These are phyloP conservation scores for Nigrospora sphaerica DNA, from an alignment of 2,329 filamentous ascomycete genomes.

Conservation along the genomic window DNA sequence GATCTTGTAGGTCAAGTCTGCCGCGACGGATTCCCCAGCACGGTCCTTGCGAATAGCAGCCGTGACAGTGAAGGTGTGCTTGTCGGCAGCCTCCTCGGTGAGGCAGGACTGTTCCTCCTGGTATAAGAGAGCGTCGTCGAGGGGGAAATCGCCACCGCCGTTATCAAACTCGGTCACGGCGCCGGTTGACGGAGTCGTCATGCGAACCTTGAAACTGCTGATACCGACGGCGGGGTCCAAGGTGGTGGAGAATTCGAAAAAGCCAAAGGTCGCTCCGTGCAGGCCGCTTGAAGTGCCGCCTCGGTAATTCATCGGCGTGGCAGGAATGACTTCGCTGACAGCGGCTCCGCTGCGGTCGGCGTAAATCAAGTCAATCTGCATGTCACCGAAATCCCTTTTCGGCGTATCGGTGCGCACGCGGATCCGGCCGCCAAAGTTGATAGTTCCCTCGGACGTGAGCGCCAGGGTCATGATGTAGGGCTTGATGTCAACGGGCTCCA, in stretches of 20 bases:
- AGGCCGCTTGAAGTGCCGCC: conserved; percentile 16
- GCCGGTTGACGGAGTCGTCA: conserved; percentile 15
- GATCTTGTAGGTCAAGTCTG: background rate
- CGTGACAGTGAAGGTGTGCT: conserved; percentile 1
- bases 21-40: background rate
- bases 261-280: conserved; percentile 18
- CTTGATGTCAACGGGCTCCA: conserved; percentile 22
- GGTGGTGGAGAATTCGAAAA: conserved; percentile 19
- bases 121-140: conserved; percentile 19
- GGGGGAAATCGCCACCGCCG: conserved; percentile 18
- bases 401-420: conserved; percentile 10
- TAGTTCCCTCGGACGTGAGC: conserved; percentile 15
- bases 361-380: conserved; percentile 12
- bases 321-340: conserved; percentile 2
- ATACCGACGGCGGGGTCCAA: conserved; percentile 18
- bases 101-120: conserved; percentile 18
- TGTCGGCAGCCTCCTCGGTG: conserved; percentile 1
- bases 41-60: conserved; percentile 3
- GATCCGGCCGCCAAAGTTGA: conserved; percentile 18
- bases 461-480: conserved; percentile 20
- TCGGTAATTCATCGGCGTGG: conserved; percentile 1
- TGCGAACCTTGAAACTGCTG: conserved; percentile 21
- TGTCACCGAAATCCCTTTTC: conserved; percentile 9
- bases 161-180: conserved; percentile 15
- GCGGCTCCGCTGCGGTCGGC: conserved; percentile 10